Evolutionary conservation across 2,329 filamentous ascomycete genomes (phyloP).

Genomic region (Dactylellina haptotyla): DNA sequence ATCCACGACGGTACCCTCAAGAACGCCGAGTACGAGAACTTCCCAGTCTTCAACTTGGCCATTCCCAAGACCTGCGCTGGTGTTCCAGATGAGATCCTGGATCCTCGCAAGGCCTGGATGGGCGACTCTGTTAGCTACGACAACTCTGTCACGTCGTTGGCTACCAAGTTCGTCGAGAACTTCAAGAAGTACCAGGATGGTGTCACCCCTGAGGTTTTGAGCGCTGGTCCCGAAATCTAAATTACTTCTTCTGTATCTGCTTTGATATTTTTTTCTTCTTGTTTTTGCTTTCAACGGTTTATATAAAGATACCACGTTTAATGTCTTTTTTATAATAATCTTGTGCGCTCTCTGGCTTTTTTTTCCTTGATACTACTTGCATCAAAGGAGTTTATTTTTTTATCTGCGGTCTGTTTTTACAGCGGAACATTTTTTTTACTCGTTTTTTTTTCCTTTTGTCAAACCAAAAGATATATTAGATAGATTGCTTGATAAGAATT

Average conservation of each 20-base stretch:
- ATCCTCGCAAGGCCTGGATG: constrained; percentile 93
- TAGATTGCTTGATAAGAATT: constrained; percentile 53
- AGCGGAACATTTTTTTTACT: constrained; percentile 19
- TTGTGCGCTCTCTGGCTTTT: too few relatives aligned
- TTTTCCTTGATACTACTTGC: constrained; percentile 36
- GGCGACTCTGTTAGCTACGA: constrained; percentile 80
- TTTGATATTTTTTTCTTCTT: neutral
- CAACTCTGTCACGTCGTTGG: constrained; percentile 89
- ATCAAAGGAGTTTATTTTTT: constrained; percentile 51
- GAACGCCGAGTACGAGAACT: constrained; percentile 90
- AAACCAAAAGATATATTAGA: constrained; percentile 53
- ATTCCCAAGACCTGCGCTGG: constrained; percentile 92
- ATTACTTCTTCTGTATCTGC: constrained; percentile 1
- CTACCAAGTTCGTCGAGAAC: constrained; percentile 90
- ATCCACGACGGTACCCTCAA: constrained; percentile 97
- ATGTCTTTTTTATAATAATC: constrained; percentile 54
- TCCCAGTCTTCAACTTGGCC: constrained; percentile 94
- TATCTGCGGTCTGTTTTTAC: constrained; percentile 27
- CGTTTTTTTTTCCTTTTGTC: constrained; percentile 24
- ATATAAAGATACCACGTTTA: constrained; percentile 56
- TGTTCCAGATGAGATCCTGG: constrained; percentile 90
- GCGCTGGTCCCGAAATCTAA: constrained; percentile 67
- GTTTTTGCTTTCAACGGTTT: constrained; percentile 47
- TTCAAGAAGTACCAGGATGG: constrained; percentile 94
- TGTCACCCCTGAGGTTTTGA: constrained; percentile 81